Evolutionary conservation across 495 filamentous ascomycete species (phyloP), one percentile per base, ranked within the genome.

Genomic region (Umbilicaria muhlenbergii): DNA sequence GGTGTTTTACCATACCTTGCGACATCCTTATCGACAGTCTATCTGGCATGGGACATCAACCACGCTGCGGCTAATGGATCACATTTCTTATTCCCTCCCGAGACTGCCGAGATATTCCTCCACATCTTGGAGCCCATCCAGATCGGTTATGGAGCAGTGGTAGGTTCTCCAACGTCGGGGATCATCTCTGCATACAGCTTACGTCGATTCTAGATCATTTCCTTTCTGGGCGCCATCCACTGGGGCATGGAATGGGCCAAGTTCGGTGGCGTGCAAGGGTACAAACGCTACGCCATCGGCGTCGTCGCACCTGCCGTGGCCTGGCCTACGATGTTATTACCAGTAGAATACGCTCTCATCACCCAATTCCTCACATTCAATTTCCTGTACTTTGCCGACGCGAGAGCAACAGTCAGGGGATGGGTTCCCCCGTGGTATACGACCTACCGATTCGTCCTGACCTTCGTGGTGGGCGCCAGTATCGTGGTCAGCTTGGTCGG

Each of bases 221-320:
- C 87, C 37, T 96, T 96, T 73, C 75, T 98, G 17, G 91, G 91
- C 39, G 91, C 92, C 32, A 77, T 95, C 53, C 91, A 98, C 62
- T 96, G 92, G 92, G 84, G 84, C 50, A 64, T 88, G 44, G 83
- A 88, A 63, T 86, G 74, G 66, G 82, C 81, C 44, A 69, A 73
- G 46, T 76, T 78, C 69, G 71, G 88, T 63, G 75, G 89, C 54
- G 60, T 73, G 59, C 69, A 77, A 48, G 71, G 79, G 58, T 84
- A 83, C 60, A 68, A 60, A 44, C 80, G 91, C 41, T 98, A 94
- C 58, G 78, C 75, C 21, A 73, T 87, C 46, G 91, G 89, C 49
- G 76, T 94, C 15, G 48, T 85, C 42, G 83, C 87, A 11, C 80
- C 92, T 2, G 78, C 81, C 34, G 62, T 93, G 17, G 91, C 92